Evolutionary conservation across 768 basidiomycete species (phyloP).

Genomic region (Thelephora ganbajun): DNA sequence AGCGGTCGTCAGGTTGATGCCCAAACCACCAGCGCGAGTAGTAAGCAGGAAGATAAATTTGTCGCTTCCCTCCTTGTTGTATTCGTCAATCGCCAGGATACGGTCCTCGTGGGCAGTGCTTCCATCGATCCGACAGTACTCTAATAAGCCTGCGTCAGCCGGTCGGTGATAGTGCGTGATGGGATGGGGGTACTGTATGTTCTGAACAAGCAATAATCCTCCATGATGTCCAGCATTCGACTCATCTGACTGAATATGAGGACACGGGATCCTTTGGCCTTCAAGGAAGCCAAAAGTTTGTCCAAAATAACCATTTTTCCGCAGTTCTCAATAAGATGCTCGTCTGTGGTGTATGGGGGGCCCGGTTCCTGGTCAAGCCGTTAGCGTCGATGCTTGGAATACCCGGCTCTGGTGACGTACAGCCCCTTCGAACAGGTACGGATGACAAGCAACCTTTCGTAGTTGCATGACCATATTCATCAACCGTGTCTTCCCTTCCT

Average conservation of each 20-base stretch:
- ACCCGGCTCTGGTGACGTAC: conserved; percentile 20
- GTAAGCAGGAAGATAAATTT: conserved; percentile 96
- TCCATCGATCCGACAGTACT: conserved; percentile 95
- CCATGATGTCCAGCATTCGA: conserved; percentile 93
- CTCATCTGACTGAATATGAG: conserved; percentile 99
- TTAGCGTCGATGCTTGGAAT: not conserved
- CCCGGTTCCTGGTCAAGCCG: conserved; percentile 69
- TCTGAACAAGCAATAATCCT: conserved; percentile 93
- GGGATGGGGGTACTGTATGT: conserved; percentile 56
- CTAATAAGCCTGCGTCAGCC: conserved; percentile 24
- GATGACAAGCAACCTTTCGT: conserved; percentile 82
- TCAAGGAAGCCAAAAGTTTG: conserved; percentile 79
- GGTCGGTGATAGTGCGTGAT: not conserved
- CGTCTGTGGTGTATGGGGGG: conserved; percentile 96
- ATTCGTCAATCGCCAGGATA: conserved; percentile 91
- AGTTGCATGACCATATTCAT: conserved; percentile 99
- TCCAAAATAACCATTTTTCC: conserved; percentile 98
- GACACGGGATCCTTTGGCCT: conserved; percentile 84
- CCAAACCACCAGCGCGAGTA: conserved; percentile 91
- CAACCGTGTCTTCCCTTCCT: conserved; percentile 92
- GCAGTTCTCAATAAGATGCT: conserved; percentile 85
- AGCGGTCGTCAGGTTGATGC: conserved; percentile 91
- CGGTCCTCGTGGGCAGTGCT: conserved; percentile 94
- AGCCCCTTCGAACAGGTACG: conserved; percentile 90
- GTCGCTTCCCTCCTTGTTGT: conserved; percentile 87